Evolutionary conservation across 495 filamentous ascomycete species (phyloP).

Genomic region (Penicillium turbatum): DNA sequence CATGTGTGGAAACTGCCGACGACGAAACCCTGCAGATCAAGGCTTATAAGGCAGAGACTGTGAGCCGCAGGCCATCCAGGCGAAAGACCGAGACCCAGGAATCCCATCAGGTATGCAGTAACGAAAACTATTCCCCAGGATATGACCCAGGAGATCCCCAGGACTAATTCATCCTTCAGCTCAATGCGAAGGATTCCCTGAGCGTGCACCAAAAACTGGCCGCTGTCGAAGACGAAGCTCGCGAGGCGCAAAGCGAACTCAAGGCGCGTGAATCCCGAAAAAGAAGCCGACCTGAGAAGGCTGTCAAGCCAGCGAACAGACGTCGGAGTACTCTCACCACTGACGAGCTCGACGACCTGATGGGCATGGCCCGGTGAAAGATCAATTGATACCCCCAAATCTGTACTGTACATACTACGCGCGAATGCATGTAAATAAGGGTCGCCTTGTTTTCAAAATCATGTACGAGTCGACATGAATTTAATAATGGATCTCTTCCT

Average conservation of each 20-base stretch:
- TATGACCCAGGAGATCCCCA: slow-evolving; percentile 7
- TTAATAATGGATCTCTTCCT: neutral
- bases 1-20: slow-evolving; percentile 19
- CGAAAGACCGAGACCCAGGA: slow-evolving; percentile 32
- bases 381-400: slow-evolving; percentile 8
- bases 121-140: slow-evolving; percentile 1
- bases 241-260: slow-evolving; percentile 32
- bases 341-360: slow-evolving; percentile 65
- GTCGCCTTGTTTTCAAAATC: slow-evolving; percentile 1
- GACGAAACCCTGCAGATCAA: slow-evolving; percentile 41
- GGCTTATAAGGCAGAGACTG: slow-evolving; percentile 32
- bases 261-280: slow-evolving; percentile 44
- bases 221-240: slow-evolving; percentile 44
- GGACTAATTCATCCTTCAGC: slow-evolving; percentile 17
- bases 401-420: slow-evolving; percentile 17
- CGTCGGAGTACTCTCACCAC: slow-evolving; percentile 66
- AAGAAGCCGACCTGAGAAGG: slow-evolving; percentile 40
- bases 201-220: slow-evolving; percentile 46
- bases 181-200: slow-evolving; percentile 17
- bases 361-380: slow-evolving; percentile 36
- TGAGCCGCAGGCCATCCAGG: slow-evolving; percentile 33
- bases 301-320: slow-evolving; percentile 45
- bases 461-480: neutral
- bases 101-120: slow-evolving; percentile 32
- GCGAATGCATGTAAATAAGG: slow-evolving; percentile 24